A percentile compares a stretch with the other conserved stretches of the same genome.
Evolutionary conservation across 148 eudicot genomes (phyloP).

Genomic region (Polygonum aviculare): DNA sequence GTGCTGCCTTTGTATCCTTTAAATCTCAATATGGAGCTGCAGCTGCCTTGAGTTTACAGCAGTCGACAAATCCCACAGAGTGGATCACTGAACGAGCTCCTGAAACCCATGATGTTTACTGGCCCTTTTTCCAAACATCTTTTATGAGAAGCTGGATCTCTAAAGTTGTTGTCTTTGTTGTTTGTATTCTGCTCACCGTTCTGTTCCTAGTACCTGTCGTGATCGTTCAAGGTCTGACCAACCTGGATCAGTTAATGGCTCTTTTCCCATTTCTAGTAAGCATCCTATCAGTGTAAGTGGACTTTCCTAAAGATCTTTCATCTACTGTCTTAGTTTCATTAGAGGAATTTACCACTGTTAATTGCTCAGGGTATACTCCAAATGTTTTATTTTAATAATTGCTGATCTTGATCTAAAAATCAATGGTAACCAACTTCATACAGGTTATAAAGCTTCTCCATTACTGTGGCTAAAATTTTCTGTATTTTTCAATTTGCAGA

Average conservation of each 20-base stretch:
- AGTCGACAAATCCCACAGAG: constrained; percentile 67
- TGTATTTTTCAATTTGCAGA: constrained; percentile 35
- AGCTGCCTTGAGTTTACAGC: constrained; percentile 53
- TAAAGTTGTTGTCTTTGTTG: constrained; percentile 42
- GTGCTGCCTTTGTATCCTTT: constrained; percentile 89
- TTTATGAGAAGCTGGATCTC: constrained; percentile 59
- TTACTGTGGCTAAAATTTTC: background rate
- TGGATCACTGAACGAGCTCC: constrained; percentile 91
- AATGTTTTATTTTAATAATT: too few relatives aligned
- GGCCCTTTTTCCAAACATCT: constrained; percentile 90
- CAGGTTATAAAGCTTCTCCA: too few relatives aligned
- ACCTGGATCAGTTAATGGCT: constrained; percentile 61
- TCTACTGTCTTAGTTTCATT: too few relatives aligned
- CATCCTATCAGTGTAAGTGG: constrained; percentile 56
- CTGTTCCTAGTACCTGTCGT: constrained; percentile 69
- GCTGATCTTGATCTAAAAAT: too few relatives aligned
- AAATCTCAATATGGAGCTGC: constrained; percentile 76
- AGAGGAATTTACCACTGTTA: too few relatives aligned
- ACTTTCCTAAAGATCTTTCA: background rate
- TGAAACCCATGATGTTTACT: constrained; percentile 74
- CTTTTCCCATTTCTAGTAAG: constrained; percentile 62
- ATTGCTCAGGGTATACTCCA: too few relatives aligned
- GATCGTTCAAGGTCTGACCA: constrained; percentile 78
- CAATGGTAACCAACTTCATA: too few relatives aligned
- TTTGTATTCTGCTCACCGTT: constrained; percentile 35